Base-by-base conservation (phyloP, 768 basidiomycete species). In the Pleurotus djamor region DNA sequence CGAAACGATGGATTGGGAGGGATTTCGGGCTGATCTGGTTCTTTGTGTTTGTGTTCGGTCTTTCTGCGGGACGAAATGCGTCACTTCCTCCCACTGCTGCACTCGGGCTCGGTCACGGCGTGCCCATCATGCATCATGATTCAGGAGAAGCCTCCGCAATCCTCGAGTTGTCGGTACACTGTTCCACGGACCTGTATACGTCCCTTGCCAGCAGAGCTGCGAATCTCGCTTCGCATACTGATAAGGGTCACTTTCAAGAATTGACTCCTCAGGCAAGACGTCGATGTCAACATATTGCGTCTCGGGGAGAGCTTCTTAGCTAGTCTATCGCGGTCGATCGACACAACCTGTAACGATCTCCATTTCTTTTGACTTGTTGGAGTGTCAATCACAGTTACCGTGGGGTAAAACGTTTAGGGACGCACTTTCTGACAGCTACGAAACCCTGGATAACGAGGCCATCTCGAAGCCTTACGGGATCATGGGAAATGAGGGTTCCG, bases 271-370 rank as follows among this genome's bases (percentile, higher is more conserved):
- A 28, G 49, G 37, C 8, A 36, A 36, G 51, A 36, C 45, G 45
- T 38, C 32, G 37, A 52, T 36, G 51, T 35, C 37, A 44, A 17
- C 54, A 56, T 41, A 56, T 32, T 44, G 37, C 32, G 49, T 33
- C 49, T 50, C 3, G 21, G 21, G 21, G 3, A 28, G 8, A 50
- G 49, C 14, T 14, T 47, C 28, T 10, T 9, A n/a, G 47, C 9
- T 8, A n/a, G 47, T 28, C 21, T 9, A 28, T 28, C 21, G 21
- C 21, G 21, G 21, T 3, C 49, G 54, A 56, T 56, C 54, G 54
- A 56, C 54, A 44, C 41, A 56, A 56, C 37, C 54, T 56, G 54
- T 56, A 56, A 45, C 54, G 41, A 16, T 41, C 37, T 44, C 41
- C 17, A 56, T 14, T 16, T 5, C 16, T 5, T 35, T 8, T 12